A percentile compares a stretch with the other conserved stretches of the same genome.
Evolutionary conservation across 495 filamentous ascomycete genomes (phyloP).

Genomic region (Aspergillus affinis): DNA sequence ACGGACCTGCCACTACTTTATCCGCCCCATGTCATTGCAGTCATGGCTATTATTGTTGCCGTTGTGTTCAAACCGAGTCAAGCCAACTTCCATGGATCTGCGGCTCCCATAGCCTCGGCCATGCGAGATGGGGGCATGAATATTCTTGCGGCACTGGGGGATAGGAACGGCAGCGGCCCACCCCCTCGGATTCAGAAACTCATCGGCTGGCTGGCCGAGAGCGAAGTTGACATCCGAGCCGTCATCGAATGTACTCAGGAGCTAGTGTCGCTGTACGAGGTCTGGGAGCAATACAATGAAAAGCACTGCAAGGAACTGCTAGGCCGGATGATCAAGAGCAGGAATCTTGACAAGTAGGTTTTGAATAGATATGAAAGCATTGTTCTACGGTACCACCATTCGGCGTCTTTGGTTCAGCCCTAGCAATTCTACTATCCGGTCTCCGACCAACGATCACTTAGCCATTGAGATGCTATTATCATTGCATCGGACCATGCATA

Average conservation of each 20-base stretch:
- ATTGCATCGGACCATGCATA: neutral
- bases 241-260: constrained; percentile 94
- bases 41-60: constrained; percentile 85
- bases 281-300: constrained; percentile 87
- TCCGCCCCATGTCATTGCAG: constrained; percentile 84
- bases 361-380: neutral
- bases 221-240: constrained; percentile 85
- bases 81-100: constrained; percentile 41
- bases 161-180: constrained; percentile 34
- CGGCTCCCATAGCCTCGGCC: constrained; percentile 37
- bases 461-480: neutral
- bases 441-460: neutral
- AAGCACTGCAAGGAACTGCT: constrained; percentile 77
- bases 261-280: constrained; percentile 90
- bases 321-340: constrained; percentile 77
- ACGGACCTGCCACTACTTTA: constrained; percentile 89
- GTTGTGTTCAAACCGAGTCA: constrained; percentile 69
- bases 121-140: constrained; percentile 44
- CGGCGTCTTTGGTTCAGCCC: constrained; percentile 3
- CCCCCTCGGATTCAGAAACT: constrained; percentile 68
- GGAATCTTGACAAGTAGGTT: constrained; percentile 71
- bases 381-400: neutral
- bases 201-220: constrained; percentile 85
- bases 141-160: constrained; percentile 40
- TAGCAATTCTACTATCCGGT: neutral